These are phyloP conservation scores for Lyophyllum decastes DNA, from an alignment of 768 basidiomycete genomes.

Conservation along the genomic window DNA sequence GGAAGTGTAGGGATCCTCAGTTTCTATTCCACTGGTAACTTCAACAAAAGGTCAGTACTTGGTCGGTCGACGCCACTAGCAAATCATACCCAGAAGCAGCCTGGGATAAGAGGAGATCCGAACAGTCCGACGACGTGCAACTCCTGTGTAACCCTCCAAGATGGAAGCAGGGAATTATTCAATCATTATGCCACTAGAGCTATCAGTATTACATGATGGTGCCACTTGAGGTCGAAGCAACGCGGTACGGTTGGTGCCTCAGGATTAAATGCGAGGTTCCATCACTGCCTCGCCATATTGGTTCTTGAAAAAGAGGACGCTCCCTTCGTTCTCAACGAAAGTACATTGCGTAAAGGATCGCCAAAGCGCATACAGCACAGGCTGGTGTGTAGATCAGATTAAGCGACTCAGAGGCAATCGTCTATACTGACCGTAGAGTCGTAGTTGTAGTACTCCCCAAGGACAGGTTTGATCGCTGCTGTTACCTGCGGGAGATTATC, in stretches of 20 bases:
- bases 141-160: not conserved
- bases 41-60: not conserved
- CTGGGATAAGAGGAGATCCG: too few species aligned
- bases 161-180: not conserved
- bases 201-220: not conserved
- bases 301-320: conserved; percentile 57
- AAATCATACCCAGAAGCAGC: not conserved
- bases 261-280: conserved; percentile 12
- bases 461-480: conserved; percentile 45
- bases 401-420: not conserved
- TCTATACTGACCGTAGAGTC: conserved; percentile 49
- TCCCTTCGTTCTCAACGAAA: conserved; percentile 59
- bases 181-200: not conserved
- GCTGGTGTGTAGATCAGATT: conserved; percentile 22
- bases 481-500: conserved; percentile 54
- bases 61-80: not conserved
- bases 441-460: conserved; percentile 58
- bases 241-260: not conserved
- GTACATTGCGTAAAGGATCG: conserved; percentile 59
- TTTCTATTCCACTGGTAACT: not conserved
- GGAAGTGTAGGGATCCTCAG: not conserved
- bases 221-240: not conserved
- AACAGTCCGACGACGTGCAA: not conserved
- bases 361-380: conserved; percentile 49
- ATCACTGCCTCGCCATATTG: conserved; percentile 41